Percentiles rank a stretch among this genome's conserved stretches.
Conservation (phyloP, 2,329 filamentous ascomycete species). For the Stemphylium vesicarium region DNA sequence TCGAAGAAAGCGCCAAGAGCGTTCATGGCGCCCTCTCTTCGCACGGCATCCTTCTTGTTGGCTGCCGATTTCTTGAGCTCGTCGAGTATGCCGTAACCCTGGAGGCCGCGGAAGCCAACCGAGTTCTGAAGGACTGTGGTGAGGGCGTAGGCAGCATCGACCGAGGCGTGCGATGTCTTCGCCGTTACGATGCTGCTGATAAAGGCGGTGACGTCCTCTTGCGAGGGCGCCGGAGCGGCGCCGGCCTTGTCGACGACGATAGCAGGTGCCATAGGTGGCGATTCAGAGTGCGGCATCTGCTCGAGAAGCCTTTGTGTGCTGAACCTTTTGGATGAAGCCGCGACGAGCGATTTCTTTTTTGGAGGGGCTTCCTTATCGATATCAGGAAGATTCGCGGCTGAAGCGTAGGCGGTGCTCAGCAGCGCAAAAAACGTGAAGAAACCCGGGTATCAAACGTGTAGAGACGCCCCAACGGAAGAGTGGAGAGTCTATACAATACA, state of each 20-base stretch:
- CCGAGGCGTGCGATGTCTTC: slow-evolving; percentile 61
- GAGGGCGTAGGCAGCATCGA: slow-evolving; percentile 70
- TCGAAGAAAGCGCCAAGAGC: slow-evolving; percentile 93
- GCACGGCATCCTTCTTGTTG: slow-evolving; percentile 91
- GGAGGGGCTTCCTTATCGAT: slow-evolving; percentile 45
- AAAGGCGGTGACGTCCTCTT: slow-evolving; percentile 55
- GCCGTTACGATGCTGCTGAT: slow-evolving; percentile 55
- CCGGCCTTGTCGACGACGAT: slow-evolving; percentile 55
- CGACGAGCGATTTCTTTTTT: slow-evolving; percentile 29
- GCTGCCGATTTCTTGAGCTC: slow-evolving; percentile 77
- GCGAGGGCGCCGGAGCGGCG: slow-evolving; percentile 51
- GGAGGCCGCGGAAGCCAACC: slow-evolving; percentile 67
- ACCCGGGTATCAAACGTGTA: slow-evolving; percentile 29
- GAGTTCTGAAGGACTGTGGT: slow-evolving; percentile 69
- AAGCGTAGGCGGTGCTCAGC: slow-evolving; percentile 20
- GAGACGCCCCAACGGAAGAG: slow-evolving; percentile 35
- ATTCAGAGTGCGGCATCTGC: slow-evolving; percentile 59
- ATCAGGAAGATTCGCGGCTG: slow-evolving; percentile 18
- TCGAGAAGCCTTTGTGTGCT: slow-evolving; percentile 19
- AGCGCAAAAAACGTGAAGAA: slow-evolving; percentile 14
- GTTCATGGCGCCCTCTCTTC: slow-evolving; percentile 92
- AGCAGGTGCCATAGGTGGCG: slow-evolving; percentile 56
- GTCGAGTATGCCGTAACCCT: slow-evolving; percentile 66
- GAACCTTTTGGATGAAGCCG: slow-evolving; percentile 8
- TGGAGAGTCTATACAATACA: slow-evolving; percentile 40